phyloP scores from a whole-genome alignment of 208 protist genomes.

The Leishmania mexicana region DNA sequence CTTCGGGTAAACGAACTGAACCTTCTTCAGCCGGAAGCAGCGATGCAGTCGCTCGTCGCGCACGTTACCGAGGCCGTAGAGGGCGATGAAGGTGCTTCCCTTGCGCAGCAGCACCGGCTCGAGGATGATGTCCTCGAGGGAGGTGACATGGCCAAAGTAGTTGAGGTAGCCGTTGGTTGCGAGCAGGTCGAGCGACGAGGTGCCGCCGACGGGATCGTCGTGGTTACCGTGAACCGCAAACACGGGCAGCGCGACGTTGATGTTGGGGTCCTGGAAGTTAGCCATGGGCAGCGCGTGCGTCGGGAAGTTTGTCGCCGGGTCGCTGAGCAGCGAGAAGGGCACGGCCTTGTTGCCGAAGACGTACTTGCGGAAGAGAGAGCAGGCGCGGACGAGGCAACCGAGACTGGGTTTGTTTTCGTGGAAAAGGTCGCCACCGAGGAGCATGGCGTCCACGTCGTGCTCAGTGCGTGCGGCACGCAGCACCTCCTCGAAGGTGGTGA shows the following conservation, averaged over 20 bases:
- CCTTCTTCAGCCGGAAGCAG: slow-evolving; percentile 94
- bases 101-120: slow-evolving; percentile 94
- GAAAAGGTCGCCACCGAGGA: slow-evolving; percentile 99
- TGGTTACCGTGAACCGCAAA: slow-evolving; percentile 99
- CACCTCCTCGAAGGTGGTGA: slow-evolving; percentile 98
- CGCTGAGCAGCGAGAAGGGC: slow-evolving; percentile 91
- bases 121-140: slow-evolving; percentile 94
- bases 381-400: slow-evolving; percentile 85
- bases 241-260: slow-evolving; percentile 98
- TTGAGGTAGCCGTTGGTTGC: slow-evolving; percentile 95
- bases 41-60: slow-evolving; percentile 98
- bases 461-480: slow-evolving; percentile 92
- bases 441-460: slow-evolving; percentile 96
- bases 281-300: slow-evolving; percentile 78
- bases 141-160: slow-evolving; percentile 98
- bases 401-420: slow-evolving; percentile 99
- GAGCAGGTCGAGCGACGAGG: slow-evolving; percentile 96
- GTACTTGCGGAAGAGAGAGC: slow-evolving; percentile 90
- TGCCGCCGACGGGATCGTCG: slow-evolving; percentile 98
- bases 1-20: slow-evolving; percentile 92
- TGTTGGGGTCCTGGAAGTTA: slow-evolving; percentile 97
- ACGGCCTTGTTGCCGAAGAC: slow-evolving; percentile 93
- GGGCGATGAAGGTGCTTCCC: slow-evolving; percentile 94
- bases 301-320: slow-evolving; percentile 92
- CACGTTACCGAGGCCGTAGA: slow-evolving; percentile 99